Conservation (phyloP, 2,329 filamentous ascomycete species). For the Neobulgaria alba region DNA sequence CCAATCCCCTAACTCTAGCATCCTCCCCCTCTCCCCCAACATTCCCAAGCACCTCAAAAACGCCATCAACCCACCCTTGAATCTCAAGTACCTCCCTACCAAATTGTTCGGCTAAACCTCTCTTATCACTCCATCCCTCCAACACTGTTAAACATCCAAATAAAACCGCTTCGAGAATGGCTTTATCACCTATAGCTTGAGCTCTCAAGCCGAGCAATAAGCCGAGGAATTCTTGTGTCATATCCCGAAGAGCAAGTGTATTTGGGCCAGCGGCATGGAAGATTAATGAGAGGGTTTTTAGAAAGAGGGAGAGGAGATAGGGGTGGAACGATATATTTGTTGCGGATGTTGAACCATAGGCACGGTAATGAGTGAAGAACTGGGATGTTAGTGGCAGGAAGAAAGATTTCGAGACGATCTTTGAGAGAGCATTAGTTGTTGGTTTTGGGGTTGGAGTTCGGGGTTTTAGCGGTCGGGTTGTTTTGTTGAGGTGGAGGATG, state of each 20-base stretch:
- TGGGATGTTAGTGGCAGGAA: slow-evolving; percentile 81
- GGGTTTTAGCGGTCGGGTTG: slow-evolving; percentile 67
- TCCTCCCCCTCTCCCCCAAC: slow-evolving; percentile 51
- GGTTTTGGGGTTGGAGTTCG: slow-evolving; percentile 48
- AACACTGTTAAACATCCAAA: slow-evolving; percentile 73
- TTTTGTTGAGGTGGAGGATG: slow-evolving; percentile 79
- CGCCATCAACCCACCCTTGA: slow-evolving; percentile 70
- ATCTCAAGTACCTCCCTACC: slow-evolving; percentile 76
- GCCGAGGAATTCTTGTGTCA: slow-evolving; percentile 79
- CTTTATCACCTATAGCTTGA: slow-evolving; percentile 49
- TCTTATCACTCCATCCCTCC: slow-evolving; percentile 70
- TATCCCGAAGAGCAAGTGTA: slow-evolving; percentile 64
- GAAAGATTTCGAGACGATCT: slow-evolving; percentile 65
- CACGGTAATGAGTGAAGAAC: slow-evolving; percentile 59
- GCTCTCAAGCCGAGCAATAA: slow-evolving; percentile 66
- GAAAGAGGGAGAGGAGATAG: slow-evolving; percentile 66
- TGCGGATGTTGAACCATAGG: slow-evolving; percentile 35
- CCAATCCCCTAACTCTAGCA: slow-evolving; percentile 68
- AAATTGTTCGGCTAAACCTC: slow-evolving; percentile 63
- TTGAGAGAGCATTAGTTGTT: slow-evolving; percentile 69
- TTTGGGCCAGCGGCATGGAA: slow-evolving; percentile 77
- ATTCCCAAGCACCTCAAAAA: slow-evolving; percentile 51
- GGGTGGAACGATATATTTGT: slow-evolving; percentile 62
- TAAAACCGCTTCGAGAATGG: slow-evolving; percentile 65
- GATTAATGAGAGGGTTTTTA: slow-evolving; percentile 79